These are phyloP conservation scores for Linum lewisii DNA, from an alignment of 345 rosid genomes.

Conservation along the genomic window DNA sequence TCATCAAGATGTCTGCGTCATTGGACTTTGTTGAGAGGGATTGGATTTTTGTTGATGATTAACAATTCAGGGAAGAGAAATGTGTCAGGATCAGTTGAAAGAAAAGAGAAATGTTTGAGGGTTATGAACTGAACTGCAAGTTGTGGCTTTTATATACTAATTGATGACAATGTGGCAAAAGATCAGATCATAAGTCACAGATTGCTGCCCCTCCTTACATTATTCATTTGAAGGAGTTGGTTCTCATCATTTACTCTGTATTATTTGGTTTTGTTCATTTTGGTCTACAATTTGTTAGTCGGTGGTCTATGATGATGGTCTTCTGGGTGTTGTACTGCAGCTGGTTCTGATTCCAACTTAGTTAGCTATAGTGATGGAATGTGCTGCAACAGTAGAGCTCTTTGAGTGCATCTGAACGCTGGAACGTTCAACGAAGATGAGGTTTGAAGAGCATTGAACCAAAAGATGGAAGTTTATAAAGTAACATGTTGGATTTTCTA, in stretches of 20 bases:
- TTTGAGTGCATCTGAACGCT: conserved; percentile 4
- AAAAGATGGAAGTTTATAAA: no score
- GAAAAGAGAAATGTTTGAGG: background rate
- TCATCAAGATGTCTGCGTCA: no score
- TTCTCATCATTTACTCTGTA: background rate
- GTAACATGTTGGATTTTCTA: no score
- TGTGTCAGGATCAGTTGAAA: background rate
- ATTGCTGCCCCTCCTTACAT: conserved; percentile 2
- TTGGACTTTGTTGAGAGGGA: no score
- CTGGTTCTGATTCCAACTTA: conserved; percentile 1
- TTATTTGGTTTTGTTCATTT: no score
- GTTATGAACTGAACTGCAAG: background rate
- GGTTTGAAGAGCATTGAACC: background rate
- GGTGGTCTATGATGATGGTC: background rate
- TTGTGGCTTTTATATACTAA: background rate
- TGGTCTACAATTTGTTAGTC: background rate
- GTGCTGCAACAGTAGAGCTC: conserved; percentile 1
- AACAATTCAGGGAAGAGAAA: no score
- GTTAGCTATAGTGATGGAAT: background rate
- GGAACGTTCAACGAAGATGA: conserved; percentile 5
- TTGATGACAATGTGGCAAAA: conserved; percentile 4
- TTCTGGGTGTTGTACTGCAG: background rate
- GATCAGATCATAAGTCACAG: conserved; percentile 2
- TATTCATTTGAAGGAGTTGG: conserved; percentile 1
- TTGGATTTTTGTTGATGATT: no score